phyloP scores from a whole-genome alignment of 139 green algal species.

The Tetradesmus lagerheimii region DNA sequence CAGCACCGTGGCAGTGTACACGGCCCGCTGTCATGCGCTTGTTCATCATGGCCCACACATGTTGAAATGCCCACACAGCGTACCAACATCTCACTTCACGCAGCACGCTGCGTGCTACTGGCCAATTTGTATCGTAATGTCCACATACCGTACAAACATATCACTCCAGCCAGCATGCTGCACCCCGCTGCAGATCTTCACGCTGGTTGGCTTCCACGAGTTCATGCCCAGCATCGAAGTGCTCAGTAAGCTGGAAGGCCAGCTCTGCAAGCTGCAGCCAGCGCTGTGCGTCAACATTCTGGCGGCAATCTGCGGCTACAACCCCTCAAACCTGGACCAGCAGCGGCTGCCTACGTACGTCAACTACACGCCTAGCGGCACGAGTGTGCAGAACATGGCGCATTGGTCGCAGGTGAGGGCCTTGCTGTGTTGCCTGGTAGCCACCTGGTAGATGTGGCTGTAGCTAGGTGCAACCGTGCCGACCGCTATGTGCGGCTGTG shows the following conservation, averaged over 20 bases:
- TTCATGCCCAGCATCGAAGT: constrained; percentile 59
- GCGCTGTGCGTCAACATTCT: constrained; percentile 52
- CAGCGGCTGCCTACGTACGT: constrained; percentile 58
- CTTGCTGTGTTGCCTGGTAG: background rate
- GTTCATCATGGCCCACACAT: no score
- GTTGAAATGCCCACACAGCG: no score
- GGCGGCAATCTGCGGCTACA: constrained; percentile 52
- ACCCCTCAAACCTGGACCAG: constrained; percentile 37
- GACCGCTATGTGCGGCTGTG: no score
- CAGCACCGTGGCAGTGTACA: no score
- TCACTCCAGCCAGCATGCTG: no score
- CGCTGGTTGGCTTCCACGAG: constrained; percentile 60
- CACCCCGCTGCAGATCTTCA: constrained; percentile 57
- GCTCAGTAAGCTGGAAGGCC: constrained; percentile 22
- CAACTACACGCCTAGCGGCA: constrained; percentile 63
- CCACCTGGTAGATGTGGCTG: no score
- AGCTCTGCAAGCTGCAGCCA: constrained; percentile 30
- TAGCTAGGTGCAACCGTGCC: no score
- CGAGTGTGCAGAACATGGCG: constrained; percentile 67
- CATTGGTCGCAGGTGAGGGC: constrained; percentile 63
- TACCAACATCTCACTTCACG: no score
- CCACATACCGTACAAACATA: no score
- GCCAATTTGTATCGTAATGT: no score
- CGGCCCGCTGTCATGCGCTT: no score
- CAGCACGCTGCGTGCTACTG: no score